Evolutionary conservation across 2,329 filamentous ascomycete genomes (phyloP), one percentile per base, ranked within the genome.

Genomic region (Fusarium mangiferae): DNA sequence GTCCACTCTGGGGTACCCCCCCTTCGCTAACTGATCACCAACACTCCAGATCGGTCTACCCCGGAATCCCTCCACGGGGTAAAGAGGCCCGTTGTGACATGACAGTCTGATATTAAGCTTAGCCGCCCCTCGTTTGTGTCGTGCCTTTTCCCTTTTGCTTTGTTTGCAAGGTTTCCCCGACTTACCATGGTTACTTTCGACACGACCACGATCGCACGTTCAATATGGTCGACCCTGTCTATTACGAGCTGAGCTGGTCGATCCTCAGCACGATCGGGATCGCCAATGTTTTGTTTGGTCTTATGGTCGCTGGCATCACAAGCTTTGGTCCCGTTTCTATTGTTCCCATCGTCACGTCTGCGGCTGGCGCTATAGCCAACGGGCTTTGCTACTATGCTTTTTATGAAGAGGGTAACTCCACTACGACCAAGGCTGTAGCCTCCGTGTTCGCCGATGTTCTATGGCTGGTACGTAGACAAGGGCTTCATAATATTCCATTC

Each of bases 251-350:
- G 63, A 83, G 83, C 77, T 85, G 84, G 84, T 81, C 83, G 26
- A 84, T 85, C 36, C 81, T 87, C 62, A 86, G 83, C 76, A 83
- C 82, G 52, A 82, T 86, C 68, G 83, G 85, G 36, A 72, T 84
- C n/a, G 76, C 80, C 26, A 84, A 83, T 64, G 76, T 83, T 33
- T 68, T 85, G 36, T 82, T 85, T 46, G 82, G 83, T 5, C 62
- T 82, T 30, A 75, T 84, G 62, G 79, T 85, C 20, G 74, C 81
- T 41, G 83, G 81, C 14, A 84, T 85, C 65, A 84, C 82, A 13
- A 78, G 77, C n/a, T 79, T 83, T 41, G 82, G 82, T 1, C 80
- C 80, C 8, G 80, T 85, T 33, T 77, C 82, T 3, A 66, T 81
- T 35, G 82, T 85, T n/a, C 84, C 84, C 1, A 80, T 85, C 46